These are phyloP conservation scores for Lagenaria siceraria DNA, from an alignment of 306 rosid species.

Conservation along the genomic window DNA sequence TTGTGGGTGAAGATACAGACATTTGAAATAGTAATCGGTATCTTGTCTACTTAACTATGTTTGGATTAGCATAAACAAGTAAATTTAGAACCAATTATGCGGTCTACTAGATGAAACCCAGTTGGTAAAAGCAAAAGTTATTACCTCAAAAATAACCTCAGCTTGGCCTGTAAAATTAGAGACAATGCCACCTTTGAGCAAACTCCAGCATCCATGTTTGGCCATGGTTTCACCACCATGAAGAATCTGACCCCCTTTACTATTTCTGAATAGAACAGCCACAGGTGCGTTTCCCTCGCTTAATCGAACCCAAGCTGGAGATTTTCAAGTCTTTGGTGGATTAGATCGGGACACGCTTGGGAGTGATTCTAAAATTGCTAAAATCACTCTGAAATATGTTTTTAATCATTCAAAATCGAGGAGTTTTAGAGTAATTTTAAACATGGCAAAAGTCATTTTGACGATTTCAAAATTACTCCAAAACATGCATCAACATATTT, in stretches of 20 bases:
- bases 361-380: too few species aligned
- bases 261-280: constrained; percentile 45
- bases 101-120: constrained; percentile 12
- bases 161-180: constrained; percentile 36
- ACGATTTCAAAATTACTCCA: too few species aligned
- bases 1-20: too few species aligned
- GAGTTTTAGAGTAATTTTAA: too few species aligned
- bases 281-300: constrained; percentile 26
- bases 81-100: not conserved
- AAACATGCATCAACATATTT: too few species aligned
- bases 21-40: too few species aligned
- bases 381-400: too few species aligned
- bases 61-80: too few species aligned
- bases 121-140: constrained; percentile 6
- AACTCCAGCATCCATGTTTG: constrained; percentile 52
- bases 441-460: too few species aligned
- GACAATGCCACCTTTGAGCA: constrained; percentile 74
- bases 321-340: not conserved
- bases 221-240: constrained; percentile 38
- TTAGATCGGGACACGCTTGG: too few species aligned
- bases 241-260: constrained; percentile 15
- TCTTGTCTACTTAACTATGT: too few species aligned
- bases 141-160: constrained; percentile 55
- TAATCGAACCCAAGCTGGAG: constrained; percentile 45
- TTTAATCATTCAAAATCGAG: too few species aligned